Evolutionary conservation across 2,329 filamentous ascomycete species (phyloP).

Genomic region (Zopfia rhizophila): DNA sequence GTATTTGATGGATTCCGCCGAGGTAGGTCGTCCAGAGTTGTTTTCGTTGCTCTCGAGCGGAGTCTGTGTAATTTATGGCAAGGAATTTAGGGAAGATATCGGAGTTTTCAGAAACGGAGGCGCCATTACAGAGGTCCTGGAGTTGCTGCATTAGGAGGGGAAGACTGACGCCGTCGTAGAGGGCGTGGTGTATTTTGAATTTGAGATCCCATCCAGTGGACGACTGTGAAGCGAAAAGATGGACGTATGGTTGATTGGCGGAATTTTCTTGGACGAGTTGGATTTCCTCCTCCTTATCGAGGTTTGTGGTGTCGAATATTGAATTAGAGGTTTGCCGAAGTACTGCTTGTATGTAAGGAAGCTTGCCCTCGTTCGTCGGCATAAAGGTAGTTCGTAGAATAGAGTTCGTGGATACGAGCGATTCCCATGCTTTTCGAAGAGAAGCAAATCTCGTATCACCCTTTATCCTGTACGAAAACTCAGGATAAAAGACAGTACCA

Average conservation of each 20-base stretch:
- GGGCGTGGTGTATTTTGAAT: constrained; percentile 78
- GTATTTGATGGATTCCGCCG: constrained; percentile 15
- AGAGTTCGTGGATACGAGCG: constrained; percentile 64
- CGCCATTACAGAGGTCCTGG: constrained; percentile 53
- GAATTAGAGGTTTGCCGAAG: constrained; percentile 53
- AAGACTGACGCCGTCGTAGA: constrained; percentile 88
- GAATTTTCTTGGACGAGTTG: not conserved
- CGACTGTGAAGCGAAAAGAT: constrained; percentile 48
- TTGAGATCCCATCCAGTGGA: constrained; percentile 48
- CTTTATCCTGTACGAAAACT: constrained; percentile 70
- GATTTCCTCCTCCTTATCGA: constrained; percentile 18
- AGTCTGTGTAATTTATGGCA: constrained; percentile 23
- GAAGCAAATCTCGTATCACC: constrained; percentile 49
- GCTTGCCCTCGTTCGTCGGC: constrained; percentile 56
- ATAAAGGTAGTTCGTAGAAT: constrained; percentile 77
- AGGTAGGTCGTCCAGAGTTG: constrained; percentile 65
- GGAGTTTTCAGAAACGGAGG: constrained; percentile 22
- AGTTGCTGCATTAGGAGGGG: constrained; percentile 69
- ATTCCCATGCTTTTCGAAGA: constrained; percentile 70
- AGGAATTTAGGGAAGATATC: constrained; percentile 56
- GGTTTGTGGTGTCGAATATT: constrained; percentile 40
- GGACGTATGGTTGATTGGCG: constrained; percentile 44
- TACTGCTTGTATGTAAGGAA: constrained; percentile 73
- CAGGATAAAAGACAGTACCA: constrained; percentile 77
- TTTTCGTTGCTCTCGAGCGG: constrained; percentile 38